A percentile compares a stretch with the other conserved stretches of the same genome.
These are phyloP conservation scores for Psilocybe tampanensis DNA, from an alignment of 768 basidiomycete species.

Conservation along the genomic window DNA sequence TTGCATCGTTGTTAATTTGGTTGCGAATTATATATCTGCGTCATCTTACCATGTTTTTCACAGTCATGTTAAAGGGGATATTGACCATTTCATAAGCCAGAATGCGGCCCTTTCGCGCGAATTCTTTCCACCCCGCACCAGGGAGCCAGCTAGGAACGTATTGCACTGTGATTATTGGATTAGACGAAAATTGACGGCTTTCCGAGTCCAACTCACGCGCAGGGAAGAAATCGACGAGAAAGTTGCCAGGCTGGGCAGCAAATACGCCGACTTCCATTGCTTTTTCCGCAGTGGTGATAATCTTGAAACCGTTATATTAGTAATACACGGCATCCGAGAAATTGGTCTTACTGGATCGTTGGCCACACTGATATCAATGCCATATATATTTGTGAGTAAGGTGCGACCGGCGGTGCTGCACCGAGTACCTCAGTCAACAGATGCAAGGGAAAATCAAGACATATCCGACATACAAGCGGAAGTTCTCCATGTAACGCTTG, in stretches of 20 bases:
- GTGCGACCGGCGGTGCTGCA: conserved; percentile 25
- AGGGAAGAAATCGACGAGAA: conserved; percentile 30
- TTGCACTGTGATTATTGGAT: conserved; percentile 14
- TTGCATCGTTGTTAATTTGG: neutral
- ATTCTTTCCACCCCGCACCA: conserved; percentile 45
- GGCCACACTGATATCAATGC: conserved; percentile 22
- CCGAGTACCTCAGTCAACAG: neutral
- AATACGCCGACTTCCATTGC: conserved; percentile 21
- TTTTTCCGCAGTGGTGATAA: conserved; percentile 25
- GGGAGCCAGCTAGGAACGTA: conserved; percentile 43
- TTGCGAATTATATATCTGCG: no score
- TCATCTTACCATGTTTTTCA: conserved; percentile 33
- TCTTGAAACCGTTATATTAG: conserved; percentile 10
- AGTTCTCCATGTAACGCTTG: conserved; percentile 25
- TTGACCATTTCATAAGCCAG: conserved; percentile 36
- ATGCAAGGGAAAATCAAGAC: neutral
- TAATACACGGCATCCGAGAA: neutral
- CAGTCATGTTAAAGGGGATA: conserved; percentile 38
- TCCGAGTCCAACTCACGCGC: conserved; percentile 12
- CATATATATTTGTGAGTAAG: conserved; percentile 26
- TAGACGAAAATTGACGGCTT: neutral
- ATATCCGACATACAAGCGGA: conserved; percentile 26
- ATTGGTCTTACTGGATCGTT: conserved; percentile 22
- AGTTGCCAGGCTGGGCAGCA: conserved; percentile 29
- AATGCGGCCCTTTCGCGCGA: conserved; percentile 33